Evolutionary conservation across 139 green algal genomes (phyloP), one percentile per base, ranked within the genome.

Genomic region (Picochlorum sp.): DNA sequence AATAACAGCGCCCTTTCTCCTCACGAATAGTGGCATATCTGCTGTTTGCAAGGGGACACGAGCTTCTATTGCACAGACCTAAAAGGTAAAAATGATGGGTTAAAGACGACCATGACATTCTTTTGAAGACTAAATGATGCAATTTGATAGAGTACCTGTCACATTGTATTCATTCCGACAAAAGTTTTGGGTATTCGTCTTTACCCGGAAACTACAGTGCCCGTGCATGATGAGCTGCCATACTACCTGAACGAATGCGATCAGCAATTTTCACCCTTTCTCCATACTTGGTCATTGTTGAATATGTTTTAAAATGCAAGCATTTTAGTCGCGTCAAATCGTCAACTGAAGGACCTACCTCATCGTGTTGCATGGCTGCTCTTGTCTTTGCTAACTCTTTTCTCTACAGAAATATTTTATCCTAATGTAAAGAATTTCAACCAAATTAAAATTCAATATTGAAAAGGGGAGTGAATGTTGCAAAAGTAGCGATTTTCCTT

Each of bases 161-260:
- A 99, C 91, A 52, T 99, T 99, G 79, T 96, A 93, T 80, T 95
- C 87, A 55, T 99, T 98, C 24, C 85, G 65, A 75, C 93, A 99
- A 58, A 99, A 99, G 59, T 94, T 97, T 54, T 93, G 80, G 4
- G 79, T 93, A 50, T 82, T 75, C 5, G 84, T 95, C 55, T 94
- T 96, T 18, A 77, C 66, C 62, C 91, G 89, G 82, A 87, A 99
- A 58, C 78, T 93, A 77, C 93, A 99, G 65, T 96, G 85, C 16
- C 77, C 68, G 47, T 98, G 87, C 64, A 92, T 95, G 61, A 97
- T 96, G 32, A 98, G 79, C 84, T 96, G 83, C 73, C 66, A 67
- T n/a, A 80, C 55, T 22, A 60, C 57, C 57, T 74, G 18, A 47
- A 26, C 39, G 39, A 26, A n/a, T n/a, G 20, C 18, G 18, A 47